phyloP scores from a whole-genome alignment of 2,329 filamentous ascomycete genomes.

The Waltergamsia citrina region DNA sequence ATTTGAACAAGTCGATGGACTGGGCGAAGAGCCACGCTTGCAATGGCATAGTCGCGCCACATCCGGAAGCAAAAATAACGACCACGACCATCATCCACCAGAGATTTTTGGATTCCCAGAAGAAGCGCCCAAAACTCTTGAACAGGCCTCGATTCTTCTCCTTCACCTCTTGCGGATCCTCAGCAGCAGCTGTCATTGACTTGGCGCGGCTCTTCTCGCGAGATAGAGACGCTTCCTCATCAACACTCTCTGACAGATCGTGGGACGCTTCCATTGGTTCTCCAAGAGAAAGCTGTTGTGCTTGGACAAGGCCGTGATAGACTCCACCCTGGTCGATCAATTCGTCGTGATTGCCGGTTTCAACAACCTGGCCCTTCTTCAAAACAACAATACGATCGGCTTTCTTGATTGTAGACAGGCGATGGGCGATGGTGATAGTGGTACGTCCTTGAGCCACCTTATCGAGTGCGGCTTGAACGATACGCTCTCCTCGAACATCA shows the following conservation, averaged over 20 bases:
- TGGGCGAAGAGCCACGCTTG: constrained; percentile 47
- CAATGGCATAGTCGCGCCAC: constrained; percentile 31
- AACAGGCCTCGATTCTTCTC: constrained; percentile 32
- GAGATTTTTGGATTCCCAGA: constrained; percentile 44
- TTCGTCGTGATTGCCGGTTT: constrained; percentile 67
- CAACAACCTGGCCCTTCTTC: constrained; percentile 58
- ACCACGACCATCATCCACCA: constrained; percentile 41
- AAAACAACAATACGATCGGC: constrained; percentile 74
- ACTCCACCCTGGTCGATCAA: constrained; percentile 54
- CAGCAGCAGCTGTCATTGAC: constrained; percentile 15
- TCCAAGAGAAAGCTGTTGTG: constrained; percentile 49
- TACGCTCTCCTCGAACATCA: constrained; percentile 41
- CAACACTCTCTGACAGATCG: constrained; percentile 24
- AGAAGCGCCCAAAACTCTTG: constrained; percentile 43
- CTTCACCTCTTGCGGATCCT: no score
- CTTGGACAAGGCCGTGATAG: constrained; percentile 59
- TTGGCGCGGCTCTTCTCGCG: constrained; percentile 35
- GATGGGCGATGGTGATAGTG: constrained; percentile 66
- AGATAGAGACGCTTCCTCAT: constrained; percentile 27
- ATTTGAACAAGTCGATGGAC: constrained; percentile 40
- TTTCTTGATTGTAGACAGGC: constrained; percentile 65
- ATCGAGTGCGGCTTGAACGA: constrained; percentile 57
- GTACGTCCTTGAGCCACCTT: constrained; percentile 53
- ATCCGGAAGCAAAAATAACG: constrained; percentile 34
- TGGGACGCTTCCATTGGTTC: constrained; percentile 26